Evolutionary conservation across 345 rosid species (phyloP).

Genomic region (Ceriops decandra): DNA sequence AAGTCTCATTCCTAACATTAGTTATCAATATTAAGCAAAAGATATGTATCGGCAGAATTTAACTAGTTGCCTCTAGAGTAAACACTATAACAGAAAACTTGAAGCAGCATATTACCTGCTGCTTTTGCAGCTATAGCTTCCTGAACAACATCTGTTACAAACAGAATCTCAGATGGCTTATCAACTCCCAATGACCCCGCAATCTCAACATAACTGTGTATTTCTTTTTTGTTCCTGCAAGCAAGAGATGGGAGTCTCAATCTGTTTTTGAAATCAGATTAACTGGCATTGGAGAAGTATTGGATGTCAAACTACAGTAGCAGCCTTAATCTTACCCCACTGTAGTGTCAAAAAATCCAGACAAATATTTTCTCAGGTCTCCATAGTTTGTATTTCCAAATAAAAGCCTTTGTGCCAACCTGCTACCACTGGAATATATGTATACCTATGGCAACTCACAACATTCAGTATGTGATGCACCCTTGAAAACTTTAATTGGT

Average conservation of each 20-base stretch:
- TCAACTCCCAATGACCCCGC: constrained; percentile 72
- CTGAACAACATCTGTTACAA: constrained; percentile 77
- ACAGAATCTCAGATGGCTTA: constrained; percentile 70
- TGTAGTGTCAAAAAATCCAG: constrained; percentile 76
- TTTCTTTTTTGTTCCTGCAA: constrained; percentile 79
- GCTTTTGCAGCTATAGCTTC: constrained; percentile 88
- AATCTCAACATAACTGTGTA: constrained; percentile 69
- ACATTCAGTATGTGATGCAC: background rate
- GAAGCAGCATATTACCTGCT: constrained; percentile 48
- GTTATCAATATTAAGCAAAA: background rate
- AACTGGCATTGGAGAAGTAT: background rate
- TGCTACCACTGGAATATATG: constrained; percentile 93
- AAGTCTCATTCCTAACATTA: background rate
- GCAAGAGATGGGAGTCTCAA: background rate
- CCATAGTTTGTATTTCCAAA: constrained; percentile 83
- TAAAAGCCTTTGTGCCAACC: constrained; percentile 86
- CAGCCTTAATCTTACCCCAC: constrained; percentile 57
- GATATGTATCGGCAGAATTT: background rate
- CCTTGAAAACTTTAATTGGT: too few relatives aligned
- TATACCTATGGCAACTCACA: constrained; percentile 48
- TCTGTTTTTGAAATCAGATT: background rate
- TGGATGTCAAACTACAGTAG: background rate
- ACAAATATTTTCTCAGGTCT: constrained; percentile 72
- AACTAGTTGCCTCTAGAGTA: background rate
- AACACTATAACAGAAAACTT: background rate